A percentile compares a stretch with the other conserved stretches of the same genome.
These are phyloP conservation scores for Fulvia fulva DNA, from an alignment of 2,329 filamentous ascomycete species.

Conservation along the genomic window DNA sequence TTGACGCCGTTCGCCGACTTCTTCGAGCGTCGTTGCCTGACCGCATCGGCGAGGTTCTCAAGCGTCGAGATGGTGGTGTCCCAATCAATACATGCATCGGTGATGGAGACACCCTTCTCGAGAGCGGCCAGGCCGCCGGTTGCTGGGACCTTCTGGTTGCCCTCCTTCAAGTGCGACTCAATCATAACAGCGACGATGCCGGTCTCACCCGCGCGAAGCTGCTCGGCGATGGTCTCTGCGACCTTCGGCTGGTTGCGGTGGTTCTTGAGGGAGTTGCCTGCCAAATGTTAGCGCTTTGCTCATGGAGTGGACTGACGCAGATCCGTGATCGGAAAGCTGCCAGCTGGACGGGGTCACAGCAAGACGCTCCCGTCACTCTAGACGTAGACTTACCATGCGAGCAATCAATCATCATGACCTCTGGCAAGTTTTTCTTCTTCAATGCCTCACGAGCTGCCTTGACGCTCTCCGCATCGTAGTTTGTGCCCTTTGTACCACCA, in stretches of 20 bases:
- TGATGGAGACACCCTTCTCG: constrained; percentile 90
- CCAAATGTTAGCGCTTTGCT: constrained; percentile 17
- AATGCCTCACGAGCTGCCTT: constrained; percentile 73
- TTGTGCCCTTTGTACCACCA: constrained; percentile 86
- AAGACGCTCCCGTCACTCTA: neutral
- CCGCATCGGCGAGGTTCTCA: constrained; percentile 79
- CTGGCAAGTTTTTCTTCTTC: constrained; percentile 74
- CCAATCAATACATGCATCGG: constrained; percentile 95
- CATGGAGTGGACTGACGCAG: neutral
- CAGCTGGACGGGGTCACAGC: too few species aligned
- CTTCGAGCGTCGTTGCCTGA: constrained; percentile 65
- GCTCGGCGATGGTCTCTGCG: constrained; percentile 73
- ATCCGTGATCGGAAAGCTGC: too few species aligned
- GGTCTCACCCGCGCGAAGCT: constrained; percentile 81
- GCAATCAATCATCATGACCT: constrained; percentile 97
- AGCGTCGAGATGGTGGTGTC: constrained; percentile 76
- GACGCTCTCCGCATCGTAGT: constrained; percentile 85
- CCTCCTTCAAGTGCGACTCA: constrained; percentile 94
- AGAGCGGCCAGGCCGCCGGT: constrained; percentile 69
- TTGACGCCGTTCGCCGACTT: constrained; percentile 23
- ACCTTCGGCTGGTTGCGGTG: constrained; percentile 97
- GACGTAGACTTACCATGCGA: constrained; percentile 69
- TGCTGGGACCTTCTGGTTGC: constrained; percentile 69
- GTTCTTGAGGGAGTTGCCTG: constrained; percentile 94
- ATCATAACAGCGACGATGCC: constrained; percentile 97